These are phyloP conservation scores for Solanum hybrid DNA, from an alignment of 305 asterid species.

Conservation along the genomic window DNA sequence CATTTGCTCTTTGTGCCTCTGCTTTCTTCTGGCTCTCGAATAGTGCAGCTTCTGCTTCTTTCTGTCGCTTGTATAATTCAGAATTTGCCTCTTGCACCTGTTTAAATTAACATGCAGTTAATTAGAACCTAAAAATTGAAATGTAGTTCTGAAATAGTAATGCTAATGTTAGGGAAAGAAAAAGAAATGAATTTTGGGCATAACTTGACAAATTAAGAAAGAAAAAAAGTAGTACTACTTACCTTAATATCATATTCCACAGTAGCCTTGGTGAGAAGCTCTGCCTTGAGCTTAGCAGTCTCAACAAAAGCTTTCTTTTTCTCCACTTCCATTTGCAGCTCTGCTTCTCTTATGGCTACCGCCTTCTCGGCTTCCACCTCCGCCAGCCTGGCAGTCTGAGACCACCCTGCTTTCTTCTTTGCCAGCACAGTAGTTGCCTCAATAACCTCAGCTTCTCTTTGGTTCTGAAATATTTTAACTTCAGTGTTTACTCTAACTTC, in stretches of 20 bases:
- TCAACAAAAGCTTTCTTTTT: constrained; percentile 8
- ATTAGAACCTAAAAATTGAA: not conserved
- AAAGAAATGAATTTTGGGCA: not conserved
- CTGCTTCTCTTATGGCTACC: constrained; percentile 7
- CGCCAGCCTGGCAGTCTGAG: constrained; percentile 6
- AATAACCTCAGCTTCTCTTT: constrained; percentile 4
- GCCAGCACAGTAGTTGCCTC: not conserved
- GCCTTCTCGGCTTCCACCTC: constrained; percentile 13
- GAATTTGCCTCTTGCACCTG: constrained; percentile 12
- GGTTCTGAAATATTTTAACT: constrained; percentile 6
- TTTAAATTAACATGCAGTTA: not conserved
- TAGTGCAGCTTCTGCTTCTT: constrained; percentile 4
- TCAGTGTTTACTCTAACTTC: constrained; percentile 7
- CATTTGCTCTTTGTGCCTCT: constrained; percentile 4
- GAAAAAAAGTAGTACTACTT: not conserved
- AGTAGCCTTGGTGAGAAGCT: constrained; percentile 6
- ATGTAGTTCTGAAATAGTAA: not conserved
- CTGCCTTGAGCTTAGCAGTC: constrained; percentile 11
- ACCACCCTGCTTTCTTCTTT: constrained; percentile 8
- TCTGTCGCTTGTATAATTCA: not conserved
- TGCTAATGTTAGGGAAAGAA: too few species aligned
- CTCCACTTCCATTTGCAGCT: constrained; percentile 16
- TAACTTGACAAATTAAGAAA: not conserved
- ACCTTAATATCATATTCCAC: constrained; percentile 11
- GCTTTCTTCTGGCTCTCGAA: constrained; percentile 4